Base-by-base conservation (phyloP, 2,329 filamentous ascomycete species). In the Phyllosticta citribraziliensis region DNA sequence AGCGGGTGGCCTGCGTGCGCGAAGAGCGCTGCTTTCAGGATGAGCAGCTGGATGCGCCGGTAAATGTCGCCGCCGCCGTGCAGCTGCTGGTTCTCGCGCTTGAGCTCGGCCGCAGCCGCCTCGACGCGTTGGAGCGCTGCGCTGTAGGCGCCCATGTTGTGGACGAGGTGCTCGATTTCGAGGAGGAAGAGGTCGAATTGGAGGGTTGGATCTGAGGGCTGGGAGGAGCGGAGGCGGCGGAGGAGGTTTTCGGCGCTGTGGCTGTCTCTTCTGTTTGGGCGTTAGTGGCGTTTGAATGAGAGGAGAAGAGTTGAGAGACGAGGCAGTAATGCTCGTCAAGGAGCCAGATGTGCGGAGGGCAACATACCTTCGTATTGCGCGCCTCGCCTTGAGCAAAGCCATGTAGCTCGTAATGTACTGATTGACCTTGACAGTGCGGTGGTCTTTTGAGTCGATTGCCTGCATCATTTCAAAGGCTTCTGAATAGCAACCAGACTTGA, bases 381-480 rank as follows among this genome's bases (percentile, higher is more conserved):
- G 78, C 65, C 82, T 83, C 10, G 90, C 74, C 67, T 84, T 85
- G 62, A 90, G 78, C 52, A 91, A 79, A 4, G 83, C 86, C 14
- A 84, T 80, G 69, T 86, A 88, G 60, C 84, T 84, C 65, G 82
- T 77, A 78, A 88, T 84, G 69, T 88, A 87, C 66, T 95, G 89
- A 65, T 87, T 86, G 19, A 88, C 82, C 72, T 91, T 96, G 71
- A 92, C 82, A 0, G 89, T 87, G 3, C 88, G 85, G 50, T 89
- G 78, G 3, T 82, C 77, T 62, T 87, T 25, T 6, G 50, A 20
- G 57, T 87, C 81, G 19, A 91, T 73, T 27, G 77, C 75, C 58
- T 86, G 81, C 54, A 93, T 76, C 25, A 79, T 78, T 12, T 77
- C 74, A 58, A 87, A 78, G 0, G 88, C 90, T 56, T 88, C 82